Conservation (phyloP, 176 grass and related monocot genomes). For the Cocos nucifera region DNA sequence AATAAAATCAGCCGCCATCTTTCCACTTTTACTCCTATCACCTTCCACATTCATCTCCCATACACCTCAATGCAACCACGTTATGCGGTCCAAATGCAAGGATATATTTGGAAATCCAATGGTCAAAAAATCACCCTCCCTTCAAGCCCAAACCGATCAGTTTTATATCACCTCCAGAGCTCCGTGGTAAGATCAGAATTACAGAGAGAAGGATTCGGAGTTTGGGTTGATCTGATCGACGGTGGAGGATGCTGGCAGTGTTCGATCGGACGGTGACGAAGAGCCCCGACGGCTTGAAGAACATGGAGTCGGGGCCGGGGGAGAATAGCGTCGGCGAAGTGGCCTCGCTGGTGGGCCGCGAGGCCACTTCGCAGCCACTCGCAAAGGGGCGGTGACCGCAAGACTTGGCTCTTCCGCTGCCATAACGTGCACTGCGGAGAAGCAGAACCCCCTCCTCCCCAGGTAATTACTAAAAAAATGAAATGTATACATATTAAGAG, state of each 20-base stretch:
- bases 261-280: conserved; percentile 52
- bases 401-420: conserved; percentile 20
- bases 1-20: too few species aligned
- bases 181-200: too few species aligned
- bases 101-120: too few species aligned
- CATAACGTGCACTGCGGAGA: conserved; percentile 33
- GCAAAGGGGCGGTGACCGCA: conserved; percentile 37
- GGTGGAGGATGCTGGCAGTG: conserved; percentile 46
- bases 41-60: too few species aligned
- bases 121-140: too few species aligned
- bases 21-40: too few species aligned
- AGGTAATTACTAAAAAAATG: conserved; percentile 22
- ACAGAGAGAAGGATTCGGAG: background rate
- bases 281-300: conserved; percentile 50
- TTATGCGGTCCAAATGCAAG: too few species aligned
- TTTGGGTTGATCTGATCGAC: background rate
- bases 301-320: conserved; percentile 3
- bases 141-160: too few species aligned
- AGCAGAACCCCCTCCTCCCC: conserved; percentile 59
- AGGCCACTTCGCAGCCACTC: conserved; percentile 34
- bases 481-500: too few species aligned
- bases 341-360: conserved; percentile 12
- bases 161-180: too few species aligned
- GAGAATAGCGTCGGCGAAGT: conserved; percentile 13
- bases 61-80: too few species aligned